These are phyloP conservation scores for Zymoseptoria ardabiliae DNA, from an alignment of 2,329 filamentous ascomycete genomes.

Conservation along the genomic window DNA sequence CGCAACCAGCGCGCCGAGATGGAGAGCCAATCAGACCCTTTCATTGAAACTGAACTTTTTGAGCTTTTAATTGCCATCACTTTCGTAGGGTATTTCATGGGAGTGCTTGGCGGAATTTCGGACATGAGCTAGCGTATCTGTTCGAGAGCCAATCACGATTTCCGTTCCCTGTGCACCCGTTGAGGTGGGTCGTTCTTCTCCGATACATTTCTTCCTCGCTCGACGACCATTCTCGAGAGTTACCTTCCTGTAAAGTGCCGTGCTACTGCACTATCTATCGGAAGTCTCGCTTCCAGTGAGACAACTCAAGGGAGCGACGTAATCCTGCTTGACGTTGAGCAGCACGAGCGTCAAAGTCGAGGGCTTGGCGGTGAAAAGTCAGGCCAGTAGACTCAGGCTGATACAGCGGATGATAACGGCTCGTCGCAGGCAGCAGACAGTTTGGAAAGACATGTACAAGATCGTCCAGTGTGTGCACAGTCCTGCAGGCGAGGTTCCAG, in stretches of 20 bases:
- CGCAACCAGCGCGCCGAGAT: neutral
- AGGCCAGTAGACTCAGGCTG: neutral
- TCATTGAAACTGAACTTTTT: neutral
- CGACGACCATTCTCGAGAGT: neutral
- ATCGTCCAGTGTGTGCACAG: neutral
- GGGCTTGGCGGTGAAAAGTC: neutral
- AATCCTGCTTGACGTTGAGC: neutral
- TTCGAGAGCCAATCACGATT: neutral
- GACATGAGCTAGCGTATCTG: neutral
- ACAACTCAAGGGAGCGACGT: neutral
- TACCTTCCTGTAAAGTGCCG: neutral
- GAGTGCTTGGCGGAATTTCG: neutral
- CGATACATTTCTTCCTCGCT: too few relatives aligned
- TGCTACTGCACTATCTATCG: too few relatives aligned
- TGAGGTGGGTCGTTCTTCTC: too few relatives aligned
- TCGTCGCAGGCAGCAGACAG: neutral
- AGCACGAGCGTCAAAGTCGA: neutral
- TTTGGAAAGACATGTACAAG: neutral
- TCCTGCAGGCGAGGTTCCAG: neutral
- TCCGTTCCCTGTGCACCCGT: too few relatives aligned
- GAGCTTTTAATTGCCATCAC: neutral
- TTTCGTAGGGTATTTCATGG: neutral
- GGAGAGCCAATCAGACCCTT: neutral
- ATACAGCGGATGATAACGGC: neutral
- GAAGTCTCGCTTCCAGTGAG: too few relatives aligned